phyloP scores from a whole-genome alignment of 331 rosid species.

The Telfairia occidentalis region DNA sequence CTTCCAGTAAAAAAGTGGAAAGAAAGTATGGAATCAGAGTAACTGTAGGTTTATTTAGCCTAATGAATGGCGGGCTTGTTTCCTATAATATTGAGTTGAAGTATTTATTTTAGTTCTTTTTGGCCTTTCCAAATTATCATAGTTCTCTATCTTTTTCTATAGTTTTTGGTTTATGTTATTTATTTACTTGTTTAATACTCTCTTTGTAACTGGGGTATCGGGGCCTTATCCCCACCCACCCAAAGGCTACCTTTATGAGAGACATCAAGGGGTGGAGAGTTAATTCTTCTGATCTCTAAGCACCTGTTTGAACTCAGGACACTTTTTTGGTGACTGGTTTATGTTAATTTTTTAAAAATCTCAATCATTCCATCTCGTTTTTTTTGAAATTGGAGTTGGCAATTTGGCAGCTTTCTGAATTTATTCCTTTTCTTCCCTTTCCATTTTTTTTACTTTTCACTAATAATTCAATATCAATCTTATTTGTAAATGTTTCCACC shows the following conservation, averaged over 20 bases:
- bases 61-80: background rate
- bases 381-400: background rate
- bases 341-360: background rate
- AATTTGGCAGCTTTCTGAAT: background rate
- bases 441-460: background rate
- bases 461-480: constrained; percentile 17
- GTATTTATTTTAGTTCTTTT: background rate
- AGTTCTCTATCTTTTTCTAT: background rate
- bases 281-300: background rate
- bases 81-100: background rate
- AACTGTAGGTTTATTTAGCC: background rate
- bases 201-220: background rate
- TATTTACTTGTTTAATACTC: no score
- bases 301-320: background rate
- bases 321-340: background rate
- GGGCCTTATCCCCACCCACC: background rate
- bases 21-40: background rate
- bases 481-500: constrained; percentile 29
- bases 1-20: background rate
- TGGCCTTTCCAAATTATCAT: background rate
- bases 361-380: background rate
- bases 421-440: background rate
- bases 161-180: background rate
- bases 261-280: background rate
- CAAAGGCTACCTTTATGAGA: background rate